These are phyloP conservation scores for Alopecurus myosuroides DNA, from an alignment of 176 grass and related monocot species.

Conservation along the genomic window DNA sequence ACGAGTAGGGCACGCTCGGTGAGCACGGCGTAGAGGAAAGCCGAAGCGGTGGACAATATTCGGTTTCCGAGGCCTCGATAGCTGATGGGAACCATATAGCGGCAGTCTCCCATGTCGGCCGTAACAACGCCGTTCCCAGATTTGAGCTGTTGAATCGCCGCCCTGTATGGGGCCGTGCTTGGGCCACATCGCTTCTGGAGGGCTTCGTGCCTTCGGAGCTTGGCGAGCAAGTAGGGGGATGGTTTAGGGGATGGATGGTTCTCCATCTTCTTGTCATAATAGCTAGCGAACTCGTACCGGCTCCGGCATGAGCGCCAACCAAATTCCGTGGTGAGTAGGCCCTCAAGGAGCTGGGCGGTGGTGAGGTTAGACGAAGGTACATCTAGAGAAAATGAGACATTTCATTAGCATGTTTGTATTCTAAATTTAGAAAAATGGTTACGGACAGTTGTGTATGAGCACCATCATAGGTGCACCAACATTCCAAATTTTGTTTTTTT, in stretches of 20 bases:
- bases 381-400: background rate
- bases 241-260: constrained; percentile 1
- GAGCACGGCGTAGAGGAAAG: background rate
- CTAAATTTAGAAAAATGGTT: too few relatives aligned
- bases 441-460: too few relatives aligned
- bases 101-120: constrained; percentile 14
- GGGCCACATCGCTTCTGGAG: constrained; percentile 71
- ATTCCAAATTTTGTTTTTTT: background rate
- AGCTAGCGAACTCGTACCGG: background rate
- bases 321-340: constrained; percentile 40
- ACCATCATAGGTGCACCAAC: too few relatives aligned
- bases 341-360: constrained; percentile 46
- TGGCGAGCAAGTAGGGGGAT: constrained; percentile 40
- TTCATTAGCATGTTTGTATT: background rate
- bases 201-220: constrained; percentile 50
- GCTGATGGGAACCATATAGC: constrained; percentile 55
- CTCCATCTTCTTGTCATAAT: background rate
- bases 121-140: background rate
- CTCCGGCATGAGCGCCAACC: constrained; percentile 23
- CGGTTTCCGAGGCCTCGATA: constrained; percentile 69
- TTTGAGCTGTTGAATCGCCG: constrained; percentile 26
- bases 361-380: background rate
- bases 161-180: constrained; percentile 35
- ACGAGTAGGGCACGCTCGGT: background rate
- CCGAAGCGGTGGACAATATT: constrained; percentile 26